Evolutionary conservation across 306 rosid species (phyloP).

Genomic region (Sicyos edulis): DNA sequence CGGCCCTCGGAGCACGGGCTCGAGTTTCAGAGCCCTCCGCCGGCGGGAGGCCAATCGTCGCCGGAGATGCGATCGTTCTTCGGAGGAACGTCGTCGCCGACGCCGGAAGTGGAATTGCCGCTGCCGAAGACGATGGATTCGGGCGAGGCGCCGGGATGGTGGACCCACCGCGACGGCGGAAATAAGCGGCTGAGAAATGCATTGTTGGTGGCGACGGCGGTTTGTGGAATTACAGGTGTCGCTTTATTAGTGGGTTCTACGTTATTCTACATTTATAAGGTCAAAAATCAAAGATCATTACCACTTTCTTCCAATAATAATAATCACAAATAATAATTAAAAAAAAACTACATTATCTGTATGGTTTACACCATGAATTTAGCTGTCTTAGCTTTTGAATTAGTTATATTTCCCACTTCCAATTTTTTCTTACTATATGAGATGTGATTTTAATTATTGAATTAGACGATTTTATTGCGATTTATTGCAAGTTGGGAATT

Average conservation of each 20-base stretch:
- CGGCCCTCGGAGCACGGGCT: constrained; percentile 86
- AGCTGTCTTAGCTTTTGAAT: background rate
- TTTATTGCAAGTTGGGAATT: constrained; percentile 1
- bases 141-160: constrained; percentile 45
- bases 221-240: constrained; percentile 77
- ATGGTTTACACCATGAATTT: background rate
- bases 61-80: constrained; percentile 59
- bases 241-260: constrained; percentile 48
- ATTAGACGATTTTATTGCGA: background rate
- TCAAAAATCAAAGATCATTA: constrained; percentile 22
- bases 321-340: constrained; percentile 12
- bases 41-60: constrained; percentile 37
- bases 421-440: background rate
- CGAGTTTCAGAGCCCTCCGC: constrained; percentile 40
- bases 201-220: constrained; percentile 54
- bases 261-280: constrained; percentile 39
- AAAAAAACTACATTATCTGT: background rate
- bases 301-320: constrained; percentile 10
- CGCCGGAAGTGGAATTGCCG: constrained; percentile 26
- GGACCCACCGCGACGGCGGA: constrained; percentile 8
- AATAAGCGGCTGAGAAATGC: constrained; percentile 31
- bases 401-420: background rate
- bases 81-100: constrained; percentile 38
- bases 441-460: background rate
- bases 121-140: constrained; percentile 42